A percentile compares a stretch with the other conserved stretches of the same genome.
phyloP scores from a whole-genome alignment of 2,329 filamentous ascomycete genomes.

The Orbilia oligospora region DNA sequence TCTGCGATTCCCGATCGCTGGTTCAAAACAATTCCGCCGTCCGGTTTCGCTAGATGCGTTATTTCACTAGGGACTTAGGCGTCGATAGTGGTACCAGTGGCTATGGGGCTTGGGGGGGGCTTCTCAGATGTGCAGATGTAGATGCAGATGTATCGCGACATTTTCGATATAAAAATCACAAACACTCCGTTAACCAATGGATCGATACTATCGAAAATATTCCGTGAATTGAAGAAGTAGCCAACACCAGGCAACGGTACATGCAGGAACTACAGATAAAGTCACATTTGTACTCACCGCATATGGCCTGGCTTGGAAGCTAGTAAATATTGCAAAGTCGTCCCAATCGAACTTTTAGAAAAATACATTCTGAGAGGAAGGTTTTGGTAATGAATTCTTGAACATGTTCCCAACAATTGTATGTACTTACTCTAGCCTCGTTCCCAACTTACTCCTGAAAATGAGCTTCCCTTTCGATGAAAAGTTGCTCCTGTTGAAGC shows the following conservation, averaged over 20 bases:
- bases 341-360: slow-evolving; percentile 9
- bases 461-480: slow-evolving; percentile 1
- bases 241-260: slow-evolving; percentile 5
- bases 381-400: not conserved
- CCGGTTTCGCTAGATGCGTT: slow-evolving; percentile 14
- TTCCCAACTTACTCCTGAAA: slow-evolving; percentile 4
- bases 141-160: slow-evolving; percentile 23
- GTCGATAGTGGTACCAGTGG: slow-evolving; percentile 17
- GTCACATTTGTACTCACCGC: not conserved
- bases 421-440: no score
- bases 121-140: slow-evolving; percentile 7
- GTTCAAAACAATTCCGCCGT: slow-evolving; percentile 16
- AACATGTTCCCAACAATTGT: slow-evolving; percentile 6
- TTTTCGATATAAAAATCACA: slow-evolving; percentile 44
- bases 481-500: slow-evolving; percentile 27
- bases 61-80: not conserved
- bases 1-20: slow-evolving; percentile 33
- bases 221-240: slow-evolving; percentile 16
- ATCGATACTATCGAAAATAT: slow-evolving; percentile 2
- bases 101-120: not conserved
- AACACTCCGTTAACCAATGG: slow-evolving; percentile 31
- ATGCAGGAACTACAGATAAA: slow-evolving; percentile 4
- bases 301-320: not conserved
- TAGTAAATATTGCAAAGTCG: not conserved
- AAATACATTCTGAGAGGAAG: not conserved